Conservation (phyloP, 169 alveolate genomes). For the Cryptosporidium andersoni region DNA sequence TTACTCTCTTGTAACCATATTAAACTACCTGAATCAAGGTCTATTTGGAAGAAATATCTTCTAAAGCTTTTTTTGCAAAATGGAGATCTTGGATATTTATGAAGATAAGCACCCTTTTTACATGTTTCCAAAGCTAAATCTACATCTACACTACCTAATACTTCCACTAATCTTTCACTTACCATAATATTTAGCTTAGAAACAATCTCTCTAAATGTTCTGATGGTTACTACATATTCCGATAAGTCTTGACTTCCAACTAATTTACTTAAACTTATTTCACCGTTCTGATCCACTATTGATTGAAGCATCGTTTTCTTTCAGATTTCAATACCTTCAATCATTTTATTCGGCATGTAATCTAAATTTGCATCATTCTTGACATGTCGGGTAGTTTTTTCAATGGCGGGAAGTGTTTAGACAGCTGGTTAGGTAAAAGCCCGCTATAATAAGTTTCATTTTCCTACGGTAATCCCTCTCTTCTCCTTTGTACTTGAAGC, state of each 20-base stretch:
- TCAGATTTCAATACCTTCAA: background rate
- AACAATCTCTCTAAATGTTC: constrained; percentile 44
- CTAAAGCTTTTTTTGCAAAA: constrained; percentile 12
- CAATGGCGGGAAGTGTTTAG: constrained; percentile 15
- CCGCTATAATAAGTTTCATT: background rate
- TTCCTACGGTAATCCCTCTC: background rate
- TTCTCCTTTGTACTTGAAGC: too few relatives aligned
- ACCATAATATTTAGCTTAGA: constrained; percentile 47
- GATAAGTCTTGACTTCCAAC: constrained; percentile 69
- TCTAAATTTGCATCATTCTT: constrained; percentile 19
- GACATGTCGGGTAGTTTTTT: constrained; percentile 65
- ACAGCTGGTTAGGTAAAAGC: constrained; percentile 46
- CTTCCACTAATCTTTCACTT: constrained; percentile 38
- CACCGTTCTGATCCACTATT: constrained; percentile 36
- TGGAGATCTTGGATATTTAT: constrained; percentile 28
- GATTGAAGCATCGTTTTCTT: constrained; percentile 29
- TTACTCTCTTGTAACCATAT: constrained; percentile 44
- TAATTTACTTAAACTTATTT: constrained; percentile 25
- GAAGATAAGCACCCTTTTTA: constrained; percentile 49
- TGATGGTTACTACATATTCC: constrained; percentile 40
- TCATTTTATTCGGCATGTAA: background rate
- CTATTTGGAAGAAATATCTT: constrained; percentile 50
- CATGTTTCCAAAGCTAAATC: constrained; percentile 66
- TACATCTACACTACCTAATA: constrained; percentile 40
- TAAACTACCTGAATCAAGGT: constrained; percentile 59